phyloP scores from a whole-genome alignment of 768 basidiomycete genomes.

The Rhizopogon sp. region DNA sequence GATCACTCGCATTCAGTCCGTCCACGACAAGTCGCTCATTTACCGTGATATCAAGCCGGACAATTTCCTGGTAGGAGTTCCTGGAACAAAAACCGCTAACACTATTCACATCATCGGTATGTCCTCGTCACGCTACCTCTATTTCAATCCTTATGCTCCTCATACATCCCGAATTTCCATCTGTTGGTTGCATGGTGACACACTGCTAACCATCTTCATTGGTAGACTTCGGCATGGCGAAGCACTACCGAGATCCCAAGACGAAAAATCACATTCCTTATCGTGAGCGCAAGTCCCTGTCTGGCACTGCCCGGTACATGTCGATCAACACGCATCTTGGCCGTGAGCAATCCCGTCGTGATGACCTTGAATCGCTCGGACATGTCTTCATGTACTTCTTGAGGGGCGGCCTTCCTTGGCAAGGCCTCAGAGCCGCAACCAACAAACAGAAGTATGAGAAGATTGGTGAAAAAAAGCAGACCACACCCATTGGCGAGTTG shows the following conservation, averaged over 20 bases:
- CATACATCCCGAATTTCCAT: neutral
- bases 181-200: neutral
- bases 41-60: slow-evolving; percentile 99
- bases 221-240: slow-evolving; percentile 98
- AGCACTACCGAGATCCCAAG: slow-evolving; percentile 98
- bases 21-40: slow-evolving; percentile 98
- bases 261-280: slow-evolving; percentile 99
- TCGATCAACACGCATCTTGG: slow-evolving; percentile 98
- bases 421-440: slow-evolving; percentile 93
- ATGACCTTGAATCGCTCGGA: slow-evolving; percentile 94
- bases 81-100: slow-evolving; percentile 87
- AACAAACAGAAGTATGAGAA: slow-evolving; percentile 99
- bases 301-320: slow-evolving; percentile 98
- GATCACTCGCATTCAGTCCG: slow-evolving; percentile 94
- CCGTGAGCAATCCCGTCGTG: slow-evolving; percentile 89
- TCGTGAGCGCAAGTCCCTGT: slow-evolving; percentile 93
- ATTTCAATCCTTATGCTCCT: slow-evolving; percentile 5
- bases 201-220: slow-evolving; percentile 2
- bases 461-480: slow-evolving; percentile 99
- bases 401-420: slow-evolving; percentile 95
- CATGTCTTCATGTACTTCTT: slow-evolving; percentile 99
- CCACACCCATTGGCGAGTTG: slow-evolving; percentile 83
- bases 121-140: slow-evolving; percentile 21
- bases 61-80: slow-evolving; percentile 96
- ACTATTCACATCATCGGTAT: slow-evolving; percentile 81